Conservation (phyloP, 2,329 filamentous ascomycete species). For the Chrysoporthe deuterocubensis region DNA sequence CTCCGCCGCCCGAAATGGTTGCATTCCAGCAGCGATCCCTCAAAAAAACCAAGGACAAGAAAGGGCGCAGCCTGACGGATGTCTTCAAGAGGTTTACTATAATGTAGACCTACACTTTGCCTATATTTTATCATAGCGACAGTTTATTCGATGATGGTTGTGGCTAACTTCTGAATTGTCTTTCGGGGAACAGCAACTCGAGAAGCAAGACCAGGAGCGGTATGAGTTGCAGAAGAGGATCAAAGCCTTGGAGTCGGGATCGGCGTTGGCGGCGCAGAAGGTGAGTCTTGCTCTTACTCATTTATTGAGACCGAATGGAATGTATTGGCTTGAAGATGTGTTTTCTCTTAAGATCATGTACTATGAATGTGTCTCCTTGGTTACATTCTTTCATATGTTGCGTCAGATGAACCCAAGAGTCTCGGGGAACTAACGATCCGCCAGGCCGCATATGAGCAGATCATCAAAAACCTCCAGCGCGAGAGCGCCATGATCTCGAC, state of each 20-base stretch:
- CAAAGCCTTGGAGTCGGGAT: slow-evolving; percentile 56
- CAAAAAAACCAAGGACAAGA: background rate
- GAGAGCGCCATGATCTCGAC: slow-evolving; percentile 79
- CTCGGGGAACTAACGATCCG: slow-evolving; percentile 16
- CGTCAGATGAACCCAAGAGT: background rate
- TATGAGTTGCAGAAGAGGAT: slow-evolving; percentile 59
- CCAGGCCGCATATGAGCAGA: slow-evolving; percentile 56
- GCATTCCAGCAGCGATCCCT: background rate
- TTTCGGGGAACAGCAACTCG: slow-evolving; percentile 54
- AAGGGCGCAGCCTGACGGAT: slow-evolving; percentile 11
- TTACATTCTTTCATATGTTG: background rate
- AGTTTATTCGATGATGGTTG: too few species aligned
- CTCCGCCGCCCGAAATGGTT: slow-evolving; percentile 22
- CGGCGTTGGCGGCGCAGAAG: slow-evolving; percentile 55
- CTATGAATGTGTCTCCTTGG: background rate
- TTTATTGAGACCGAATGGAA: slow-evolving; percentile 9
- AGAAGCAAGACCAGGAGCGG: slow-evolving; percentile 60
- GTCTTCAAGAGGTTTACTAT: slow-evolving; percentile 21
- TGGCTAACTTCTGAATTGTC: slow-evolving; percentile 31
- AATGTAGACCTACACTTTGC: slow-evolving; percentile 4
- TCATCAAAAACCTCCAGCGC: slow-evolving; percentile 71
- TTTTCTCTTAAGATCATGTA: background rate
- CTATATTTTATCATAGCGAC: too few species aligned
- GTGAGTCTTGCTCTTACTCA: slow-evolving; percentile 44
- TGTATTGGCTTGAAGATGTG: slow-evolving; percentile 19